Evolutionary conservation across 2,329 filamentous ascomycete species (phyloP).

Genomic region (Beauveria sp.): DNA sequence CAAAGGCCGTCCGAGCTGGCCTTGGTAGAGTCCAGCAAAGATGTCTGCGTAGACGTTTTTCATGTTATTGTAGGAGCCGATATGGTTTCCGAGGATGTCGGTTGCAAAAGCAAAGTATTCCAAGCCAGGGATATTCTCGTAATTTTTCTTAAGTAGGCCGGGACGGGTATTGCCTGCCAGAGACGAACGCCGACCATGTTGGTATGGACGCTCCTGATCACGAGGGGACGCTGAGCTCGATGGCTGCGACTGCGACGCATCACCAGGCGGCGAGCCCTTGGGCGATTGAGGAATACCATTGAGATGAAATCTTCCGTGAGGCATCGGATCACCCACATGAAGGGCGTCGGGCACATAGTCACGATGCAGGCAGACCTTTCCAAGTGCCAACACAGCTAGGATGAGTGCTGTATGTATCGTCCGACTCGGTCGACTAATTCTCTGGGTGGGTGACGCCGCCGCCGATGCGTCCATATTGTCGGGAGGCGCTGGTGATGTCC

Average conservation of each 20-base stretch:
- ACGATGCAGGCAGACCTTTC: slow-evolving; percentile 64
- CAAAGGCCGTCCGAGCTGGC: slow-evolving; percentile 77
- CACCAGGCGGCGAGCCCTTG: slow-evolving; percentile 43
- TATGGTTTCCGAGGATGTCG: slow-evolving; percentile 76
- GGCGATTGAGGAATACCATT: slow-evolving; percentile 48
- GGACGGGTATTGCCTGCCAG: slow-evolving; percentile 34
- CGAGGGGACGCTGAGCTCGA: slow-evolving; percentile 45
- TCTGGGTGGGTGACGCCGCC: slow-evolving; percentile 24
- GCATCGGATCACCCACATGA: slow-evolving; percentile 22
- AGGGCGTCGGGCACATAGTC: slow-evolving; percentile 52
- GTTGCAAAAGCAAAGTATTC: slow-evolving; percentile 84
- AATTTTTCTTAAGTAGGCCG: slow-evolving; percentile 46
- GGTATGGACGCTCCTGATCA: slow-evolving; percentile 37
- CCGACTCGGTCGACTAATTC: slow-evolving; percentile 47
- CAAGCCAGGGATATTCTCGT: slow-evolving; percentile 81
- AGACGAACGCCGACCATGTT: slow-evolving; percentile 42
- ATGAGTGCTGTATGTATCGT: slow-evolving; percentile 77
- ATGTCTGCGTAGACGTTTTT: slow-evolving; percentile 80
- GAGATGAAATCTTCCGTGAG: slow-evolving; percentile 32
- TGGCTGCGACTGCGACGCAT: slow-evolving; percentile 39
- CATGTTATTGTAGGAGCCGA: slow-evolving; percentile 70
- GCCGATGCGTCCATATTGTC: slow-evolving; percentile 25
- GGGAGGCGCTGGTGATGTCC: slow-evolving; percentile 34
- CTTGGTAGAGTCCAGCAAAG: slow-evolving; percentile 80
- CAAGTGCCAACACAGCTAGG: slow-evolving; percentile 74